phyloP scores from a whole-genome alignment of 1,284 basidiomycete species.

The Peniophora sp. region DNA sequence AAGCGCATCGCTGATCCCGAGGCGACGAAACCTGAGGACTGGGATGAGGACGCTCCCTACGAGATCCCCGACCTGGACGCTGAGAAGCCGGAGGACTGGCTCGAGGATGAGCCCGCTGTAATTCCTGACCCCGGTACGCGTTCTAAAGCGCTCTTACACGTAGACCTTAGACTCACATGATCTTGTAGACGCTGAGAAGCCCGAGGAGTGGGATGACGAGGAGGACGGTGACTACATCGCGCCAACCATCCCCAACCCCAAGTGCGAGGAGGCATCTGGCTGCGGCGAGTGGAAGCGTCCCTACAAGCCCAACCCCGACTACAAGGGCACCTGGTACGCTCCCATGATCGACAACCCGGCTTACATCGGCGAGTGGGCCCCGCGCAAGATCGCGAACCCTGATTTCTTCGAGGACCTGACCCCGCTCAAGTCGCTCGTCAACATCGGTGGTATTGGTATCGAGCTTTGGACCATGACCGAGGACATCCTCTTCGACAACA shows the following conservation, averaged over 20 bases:
- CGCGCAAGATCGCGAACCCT: constrained; percentile 91
- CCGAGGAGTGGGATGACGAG: constrained; percentile 99
- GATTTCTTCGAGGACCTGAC: constrained; percentile 84
- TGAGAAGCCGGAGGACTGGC: constrained; percentile 90
- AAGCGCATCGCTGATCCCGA: constrained; percentile 82
- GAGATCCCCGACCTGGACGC: constrained; percentile 87
- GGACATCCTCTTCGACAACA: constrained; percentile 92
- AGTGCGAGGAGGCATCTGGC: constrained; percentile 83
- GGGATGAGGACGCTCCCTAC: constrained; percentile 93
- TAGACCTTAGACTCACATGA: background rate
- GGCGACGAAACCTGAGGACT: constrained; percentile 89
- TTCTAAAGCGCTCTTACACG: background rate
- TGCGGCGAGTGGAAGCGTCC: constrained; percentile 93
- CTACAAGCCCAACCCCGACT: constrained; percentile 83
- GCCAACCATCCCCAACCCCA: constrained; percentile 84
- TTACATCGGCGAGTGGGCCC: constrained; percentile 95
- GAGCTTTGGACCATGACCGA: constrained; percentile 99
- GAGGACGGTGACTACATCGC: constrained; percentile 99
- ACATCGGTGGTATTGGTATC: constrained; percentile 91
- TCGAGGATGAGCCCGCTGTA: constrained; percentile 78
- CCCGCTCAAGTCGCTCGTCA: constrained; percentile 78
- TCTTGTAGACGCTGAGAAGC: constrained; percentile 80
- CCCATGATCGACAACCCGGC: constrained; percentile 94
- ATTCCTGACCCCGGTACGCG: constrained; percentile 80
- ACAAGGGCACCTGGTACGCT: constrained; percentile 95